These are phyloP conservation scores for Silybum marianum DNA, from an alignment of 129 eudicot species.

Conservation along the genomic window DNA sequence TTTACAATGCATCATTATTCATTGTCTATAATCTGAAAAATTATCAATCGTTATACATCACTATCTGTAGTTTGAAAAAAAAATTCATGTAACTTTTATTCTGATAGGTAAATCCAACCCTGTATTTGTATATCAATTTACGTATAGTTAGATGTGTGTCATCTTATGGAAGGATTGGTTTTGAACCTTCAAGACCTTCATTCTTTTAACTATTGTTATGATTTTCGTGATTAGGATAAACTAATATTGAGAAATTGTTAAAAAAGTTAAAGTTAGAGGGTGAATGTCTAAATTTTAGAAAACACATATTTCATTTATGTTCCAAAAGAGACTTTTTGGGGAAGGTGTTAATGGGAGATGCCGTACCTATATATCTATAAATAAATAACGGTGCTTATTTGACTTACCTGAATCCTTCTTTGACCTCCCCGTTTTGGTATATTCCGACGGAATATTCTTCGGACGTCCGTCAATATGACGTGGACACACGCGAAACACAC, in stretches of 20 bases:
- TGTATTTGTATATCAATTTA: too few species aligned
- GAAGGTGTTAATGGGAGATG: conserved; percentile 10
- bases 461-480: conserved; percentile 5
- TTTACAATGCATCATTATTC: too few species aligned
- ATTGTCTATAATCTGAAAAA: too few species aligned
- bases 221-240: too few species aligned
- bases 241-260: background rate
- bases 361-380: background rate
- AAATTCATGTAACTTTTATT: too few species aligned
- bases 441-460: conserved; percentile 17
- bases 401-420: background rate
- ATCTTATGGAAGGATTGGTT: too few species aligned
- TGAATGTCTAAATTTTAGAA: background rate
- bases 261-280: background rate
- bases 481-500: conserved; percentile 9
- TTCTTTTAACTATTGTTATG: too few species aligned
- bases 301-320: conserved; percentile 4
- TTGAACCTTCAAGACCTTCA: too few species aligned
- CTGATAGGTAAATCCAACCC: too few species aligned
- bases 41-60: too few species aligned
- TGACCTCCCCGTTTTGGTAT: conserved; percentile 23
- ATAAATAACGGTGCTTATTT: conserved; percentile 18
- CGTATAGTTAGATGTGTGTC: too few species aligned
- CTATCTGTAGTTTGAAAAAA: too few species aligned
- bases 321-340: conserved; percentile 2